Evolutionary conservation across 1,139 yeast genomes (phyloP), one percentile per base, ranked within the genome.

Genomic region (Diutina siamensis): DNA sequence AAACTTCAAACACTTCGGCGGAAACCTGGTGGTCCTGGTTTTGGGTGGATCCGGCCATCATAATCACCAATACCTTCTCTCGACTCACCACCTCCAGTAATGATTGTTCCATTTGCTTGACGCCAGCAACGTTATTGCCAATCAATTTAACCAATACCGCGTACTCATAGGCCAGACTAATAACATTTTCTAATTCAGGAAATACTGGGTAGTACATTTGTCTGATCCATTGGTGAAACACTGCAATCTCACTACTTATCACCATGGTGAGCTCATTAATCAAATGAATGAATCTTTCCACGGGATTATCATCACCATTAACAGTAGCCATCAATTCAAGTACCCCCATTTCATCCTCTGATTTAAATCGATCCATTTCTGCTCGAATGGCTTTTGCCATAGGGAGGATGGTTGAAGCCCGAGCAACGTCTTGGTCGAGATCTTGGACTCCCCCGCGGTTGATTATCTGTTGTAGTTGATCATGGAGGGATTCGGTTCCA

Each of bases 51-150:
- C 86, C 80, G 0, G 95, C 76, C 83, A 88, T 85, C 1, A 83
- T 74, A 5, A 88, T 63, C 2, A 86, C 82, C 57, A 88, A 68
- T 0, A 80, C 67, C 52, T 83, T 83, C 46, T 88, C 94, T 46
- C 74, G 75, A 4, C 76, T 61, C 2, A 82, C 55, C 40, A 79
- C 65, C 1, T 51, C 50, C 45, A 65, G 64, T 41, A 81, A 59
- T 15, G 63, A 57, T 0, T 55, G 50, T 47, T 71, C 74, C 47
- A 61, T 56, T 3, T 55, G 53, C 21, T 62, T 60, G 5, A 68
- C 65, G 20, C 60, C 58, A 1, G 57, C 53, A 28, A 77, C 59
- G 44, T 72, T 72, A 51, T 78, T 80, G 35, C 81, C 77, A 3
- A 86, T 62, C 2, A 72, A 54, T 41, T 62, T 52, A 2, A 83